These are phyloP conservation scores for Populus ilicifolia DNA, from an alignment of 345 rosid genomes.

Conservation along the genomic window DNA sequence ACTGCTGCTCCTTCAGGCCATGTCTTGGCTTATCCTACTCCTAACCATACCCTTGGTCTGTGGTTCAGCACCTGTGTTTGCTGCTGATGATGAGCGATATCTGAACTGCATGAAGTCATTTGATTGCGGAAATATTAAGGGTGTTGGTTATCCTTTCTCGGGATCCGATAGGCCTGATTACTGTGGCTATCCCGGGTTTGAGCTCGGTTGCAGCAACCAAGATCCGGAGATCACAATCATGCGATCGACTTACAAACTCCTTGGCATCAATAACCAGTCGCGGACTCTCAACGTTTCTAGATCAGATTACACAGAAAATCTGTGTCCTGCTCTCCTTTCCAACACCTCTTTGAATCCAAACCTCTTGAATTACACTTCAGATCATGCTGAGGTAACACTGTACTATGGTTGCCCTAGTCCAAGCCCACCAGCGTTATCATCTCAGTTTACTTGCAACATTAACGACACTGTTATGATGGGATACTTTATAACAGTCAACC, in stretches of 20 bases:
- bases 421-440: not conserved
- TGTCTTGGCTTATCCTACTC: not conserved
- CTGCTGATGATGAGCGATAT: conserved; percentile 4
- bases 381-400: conserved; percentile 4
- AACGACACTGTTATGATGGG: not conserved
- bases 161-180: conserved; percentile 9
- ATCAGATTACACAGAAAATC: conserved; percentile 8
- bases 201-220: conserved; percentile 18
- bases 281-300: conserved; percentile 18
- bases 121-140: conserved; percentile 22
- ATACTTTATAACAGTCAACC: conserved; percentile 12
- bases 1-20: not conserved
- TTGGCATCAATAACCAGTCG: not conserved
- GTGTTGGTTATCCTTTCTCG: conserved; percentile 36
- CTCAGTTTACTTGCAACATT: not conserved
- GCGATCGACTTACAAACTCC: conserved; percentile 23
- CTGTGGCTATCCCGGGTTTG: conserved; percentile 27
- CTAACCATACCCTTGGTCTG: not conserved
- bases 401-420: conserved; percentile 19
- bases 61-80: not conserved
- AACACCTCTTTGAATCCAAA: not conserved
- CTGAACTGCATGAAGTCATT: conserved; percentile 16
- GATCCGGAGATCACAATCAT: conserved; percentile 19
- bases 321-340: conserved; percentile 11
- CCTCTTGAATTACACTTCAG: not conserved